Evolutionary conservation across 2,329 filamentous ascomycete genomes (phyloP), one percentile per base, ranked within the genome.

Genomic region (Epicoccum sorghinum): DNA sequence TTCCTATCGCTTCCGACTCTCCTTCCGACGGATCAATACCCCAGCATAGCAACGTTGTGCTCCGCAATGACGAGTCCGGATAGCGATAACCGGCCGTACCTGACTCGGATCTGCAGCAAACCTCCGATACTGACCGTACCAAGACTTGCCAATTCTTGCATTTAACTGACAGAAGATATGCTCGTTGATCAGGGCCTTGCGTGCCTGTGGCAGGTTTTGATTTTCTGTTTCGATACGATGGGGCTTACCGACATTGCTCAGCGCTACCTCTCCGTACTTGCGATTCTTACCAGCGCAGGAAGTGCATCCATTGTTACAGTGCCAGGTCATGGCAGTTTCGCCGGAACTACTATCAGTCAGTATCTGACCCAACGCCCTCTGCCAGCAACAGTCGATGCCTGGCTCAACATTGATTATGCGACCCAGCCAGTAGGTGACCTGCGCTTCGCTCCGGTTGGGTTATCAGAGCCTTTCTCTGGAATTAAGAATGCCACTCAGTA

Each of bases 401-500:
- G 78, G 79, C 68, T 80, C 2, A 78, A 78, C 1, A 78, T 80
- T 25, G 77, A 79, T 60, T 80, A 79, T 38, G 71, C 78, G 0
- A 74, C 77, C 0, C 69, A 69, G 39, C 66, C 66, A 8, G 40
- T 72, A 0, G 77, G 76, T 2, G 68, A 74, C 0, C 49, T 64
- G 4, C 75, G 78, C 0, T 80, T 80, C 37, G 62, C 64, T 2
- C 68, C 72, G 0, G 67, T 78, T 18, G 62, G 70, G 4, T 73
- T 67, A 59, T 77, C 78, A 0, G 49, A 58, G 3, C 53, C 70
- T 1, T 79, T 80, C 35, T 62, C 68, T 1, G 78, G 77, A 0
- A 57, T 73, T 2, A 76, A 69, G 50, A 59, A 63, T 0, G 78
- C 78, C 3, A 64, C 67, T 0, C 46, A 40, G 2, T 80, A 77